Evolutionary conservation across 805 yeast genomes (phyloP), one percentile per base, ranked within the genome.

Genomic region (Schwanniomyces vanrijiae): DNA sequence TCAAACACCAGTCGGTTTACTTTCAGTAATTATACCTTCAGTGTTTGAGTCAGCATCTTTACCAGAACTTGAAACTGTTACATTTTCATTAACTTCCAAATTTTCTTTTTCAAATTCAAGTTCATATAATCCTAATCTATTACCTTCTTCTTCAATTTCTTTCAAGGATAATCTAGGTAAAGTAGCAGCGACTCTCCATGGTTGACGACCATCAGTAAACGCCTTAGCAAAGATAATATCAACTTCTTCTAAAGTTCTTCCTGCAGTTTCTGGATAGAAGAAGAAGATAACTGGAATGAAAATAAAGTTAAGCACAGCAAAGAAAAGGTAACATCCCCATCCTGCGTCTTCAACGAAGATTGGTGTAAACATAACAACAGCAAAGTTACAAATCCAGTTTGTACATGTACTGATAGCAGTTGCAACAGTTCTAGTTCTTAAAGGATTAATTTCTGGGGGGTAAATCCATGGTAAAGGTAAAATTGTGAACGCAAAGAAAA

Each of bases 141-240:
- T 67, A 58, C 83, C 85, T 55, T 83, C 84, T 44, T 69, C 77
- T 62, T 82, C 87, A 54, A 84, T 76, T 64, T 84, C 83, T 48
- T 70, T 68, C 51, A 64, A 64, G n/a, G 78, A 61, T 49, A 86
- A 72, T 62, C 76, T 78, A 34, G 89, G 89, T 75, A 85, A 57
- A 46, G 75, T 68, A 34, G 76, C 72, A 43, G 90, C 90, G 41
- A 86, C 84, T 62, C 80, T 73, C 77, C 75, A 84, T 28, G 85
- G 80, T 51, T 74, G 77, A 54, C 75, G 76, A 42, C 76, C 75
- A 50, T 86, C 90, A 40, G 66, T 74, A 54, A 76, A 65, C 6
- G 86, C 78, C 67, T 79, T 81, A 58, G 88, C 87, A 52, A 73
- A 81, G 46, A 86, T 82, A 59, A 83, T 82, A 61, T 74, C 77